phyloP scores from a whole-genome alignment of 2,329 filamentous ascomycete genomes.

The Fusarium virguliforme region DNA sequence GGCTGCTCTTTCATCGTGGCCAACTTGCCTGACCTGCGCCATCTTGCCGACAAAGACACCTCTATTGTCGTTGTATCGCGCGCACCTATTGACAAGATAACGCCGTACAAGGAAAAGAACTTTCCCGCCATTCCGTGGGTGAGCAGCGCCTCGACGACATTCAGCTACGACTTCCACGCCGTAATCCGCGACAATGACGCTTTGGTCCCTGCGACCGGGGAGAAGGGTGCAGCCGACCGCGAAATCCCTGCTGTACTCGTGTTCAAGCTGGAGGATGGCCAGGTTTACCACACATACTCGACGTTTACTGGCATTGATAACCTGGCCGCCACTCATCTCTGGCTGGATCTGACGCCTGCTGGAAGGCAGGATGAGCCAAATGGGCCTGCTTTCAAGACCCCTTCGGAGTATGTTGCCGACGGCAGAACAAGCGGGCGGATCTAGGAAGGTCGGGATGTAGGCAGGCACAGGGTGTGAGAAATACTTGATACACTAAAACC shows the following conservation, averaged over 20 bases:
- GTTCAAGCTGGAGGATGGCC: not conserved
- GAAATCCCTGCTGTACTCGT: not conserved
- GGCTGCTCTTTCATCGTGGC: not conserved
- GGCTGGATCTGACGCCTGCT: not conserved
- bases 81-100: not conserved
- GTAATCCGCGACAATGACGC: not conserved
- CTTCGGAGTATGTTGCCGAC: not conserved
- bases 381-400: not conserved
- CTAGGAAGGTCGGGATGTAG: not conserved
- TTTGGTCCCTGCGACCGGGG: not conserved
- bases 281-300: not conserved
- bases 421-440: not conserved
- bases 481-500: too few relatives aligned
- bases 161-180: not conserved
- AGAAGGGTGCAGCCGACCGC: not conserved
- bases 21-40: not conserved
- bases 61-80: not conserved
- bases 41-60: not conserved
- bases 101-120: not conserved
- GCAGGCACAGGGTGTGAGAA: too few relatives aligned
- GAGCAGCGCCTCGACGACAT: not conserved
- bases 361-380: not conserved
- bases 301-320: not conserved
- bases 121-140: not conserved
- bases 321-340: not conserved